Evolutionary conservation across 176 grass and related monocot genomes (phyloP).

Genomic region (Oryza brachyantha): DNA sequence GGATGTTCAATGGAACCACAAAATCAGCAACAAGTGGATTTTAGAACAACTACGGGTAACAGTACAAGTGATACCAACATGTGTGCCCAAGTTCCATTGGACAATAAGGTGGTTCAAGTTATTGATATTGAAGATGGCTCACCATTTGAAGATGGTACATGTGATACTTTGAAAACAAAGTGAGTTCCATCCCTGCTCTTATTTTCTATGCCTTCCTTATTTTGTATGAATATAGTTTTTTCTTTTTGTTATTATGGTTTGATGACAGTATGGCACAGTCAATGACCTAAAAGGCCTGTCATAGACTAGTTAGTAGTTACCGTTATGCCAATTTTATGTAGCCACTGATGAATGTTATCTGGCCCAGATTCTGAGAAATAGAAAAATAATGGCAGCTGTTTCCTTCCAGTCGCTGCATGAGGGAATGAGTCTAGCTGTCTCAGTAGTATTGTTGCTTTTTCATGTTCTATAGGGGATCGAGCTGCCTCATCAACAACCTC

Average conservation of each 20-base stretch:
- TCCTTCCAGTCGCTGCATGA: background rate
- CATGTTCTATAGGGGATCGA: background rate
- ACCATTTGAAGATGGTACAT: conserved; percentile 44
- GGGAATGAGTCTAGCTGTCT: background rate
- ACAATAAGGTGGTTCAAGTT: conserved; percentile 57
- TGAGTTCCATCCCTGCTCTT: conserved; percentile 40
- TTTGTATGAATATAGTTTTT: background rate
- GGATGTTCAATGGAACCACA: conserved; percentile 33
- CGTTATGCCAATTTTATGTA: conserved; percentile 6
- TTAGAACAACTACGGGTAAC: conserved; percentile 39
- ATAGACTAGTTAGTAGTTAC: background rate
- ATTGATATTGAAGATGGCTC: conserved; percentile 88
- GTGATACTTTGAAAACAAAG: conserved; percentile 64
- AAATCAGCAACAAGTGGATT: conserved; percentile 44
- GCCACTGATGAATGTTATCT: conserved; percentile 6
- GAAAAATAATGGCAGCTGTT: background rate
- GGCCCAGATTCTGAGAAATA: background rate
- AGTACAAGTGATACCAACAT: conserved; percentile 27
- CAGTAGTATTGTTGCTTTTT: background rate
- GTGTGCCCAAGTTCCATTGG: conserved; percentile 41
- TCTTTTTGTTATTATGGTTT: conserved; percentile 6
- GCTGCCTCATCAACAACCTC: background rate
- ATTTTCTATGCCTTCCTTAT: background rate
- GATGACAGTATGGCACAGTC: background rate
- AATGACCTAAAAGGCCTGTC: conserved; percentile 3